Conservation (phyloP, 2,329 filamentous ascomycete genomes). For the Diaporthe sp. region DNA sequence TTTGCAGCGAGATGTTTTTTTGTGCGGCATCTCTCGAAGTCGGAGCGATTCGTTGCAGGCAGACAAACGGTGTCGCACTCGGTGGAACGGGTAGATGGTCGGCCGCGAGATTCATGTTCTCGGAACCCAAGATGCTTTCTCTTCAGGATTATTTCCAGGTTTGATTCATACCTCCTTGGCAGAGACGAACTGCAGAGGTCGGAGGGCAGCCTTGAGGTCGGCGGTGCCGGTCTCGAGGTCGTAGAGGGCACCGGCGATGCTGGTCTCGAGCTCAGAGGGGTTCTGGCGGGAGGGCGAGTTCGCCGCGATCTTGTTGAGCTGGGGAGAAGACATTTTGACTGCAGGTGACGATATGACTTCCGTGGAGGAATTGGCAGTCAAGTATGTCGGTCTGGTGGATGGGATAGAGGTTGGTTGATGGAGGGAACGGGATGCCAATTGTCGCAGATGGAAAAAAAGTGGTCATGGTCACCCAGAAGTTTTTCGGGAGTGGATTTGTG, state of each 20-base stretch:
- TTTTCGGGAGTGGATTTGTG: constrained; percentile 38
- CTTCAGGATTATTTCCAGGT: not conserved
- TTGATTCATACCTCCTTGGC: constrained; percentile 85
- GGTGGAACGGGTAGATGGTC: constrained; percentile 61
- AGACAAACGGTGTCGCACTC: constrained; percentile 44
- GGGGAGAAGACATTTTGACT: constrained; percentile 75
- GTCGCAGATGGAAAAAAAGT: constrained; percentile 23
- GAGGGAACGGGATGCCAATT: constrained; percentile 11
- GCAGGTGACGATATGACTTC: constrained; percentile 48
- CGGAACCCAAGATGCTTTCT: not conserved
- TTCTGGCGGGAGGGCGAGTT: constrained; percentile 97
- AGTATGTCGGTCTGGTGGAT: constrained; percentile 39
- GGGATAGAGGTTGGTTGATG: constrained; percentile 38
- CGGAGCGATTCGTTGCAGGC: constrained; percentile 36
- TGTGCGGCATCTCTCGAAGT: constrained; percentile 34
- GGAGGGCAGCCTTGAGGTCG: constrained; percentile 95
- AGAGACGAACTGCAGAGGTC: constrained; percentile 98
- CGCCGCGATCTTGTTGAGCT: constrained; percentile 97
- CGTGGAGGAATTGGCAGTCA: constrained; percentile 41
- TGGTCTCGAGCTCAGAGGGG: constrained; percentile 97
- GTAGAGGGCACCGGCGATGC: constrained; percentile 96
- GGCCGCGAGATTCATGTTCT: constrained; percentile 40
- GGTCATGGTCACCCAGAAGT: constrained; percentile 4
- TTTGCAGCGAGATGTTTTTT: constrained; percentile 41
- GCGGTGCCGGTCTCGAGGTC: constrained; percentile 99